These are phyloP conservation scores for Lithospermum erythrorhizon DNA, from an alignment of 257 asterid genomes.

Conservation along the genomic window DNA sequence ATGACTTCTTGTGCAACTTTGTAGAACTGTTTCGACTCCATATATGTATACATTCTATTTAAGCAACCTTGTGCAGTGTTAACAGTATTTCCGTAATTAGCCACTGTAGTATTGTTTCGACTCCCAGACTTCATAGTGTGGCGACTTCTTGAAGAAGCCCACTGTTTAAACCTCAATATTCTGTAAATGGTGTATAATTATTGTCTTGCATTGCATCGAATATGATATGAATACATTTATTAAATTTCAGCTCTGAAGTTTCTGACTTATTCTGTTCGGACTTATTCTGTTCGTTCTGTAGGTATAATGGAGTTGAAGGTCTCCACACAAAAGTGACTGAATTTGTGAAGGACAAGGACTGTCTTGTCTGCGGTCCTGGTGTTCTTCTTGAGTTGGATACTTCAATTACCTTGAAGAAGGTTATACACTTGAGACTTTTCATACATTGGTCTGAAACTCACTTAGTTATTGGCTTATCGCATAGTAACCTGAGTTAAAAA, in stretches of 20 bases:
- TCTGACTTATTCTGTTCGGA: conserved; percentile 2
- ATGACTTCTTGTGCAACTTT: too few species aligned
- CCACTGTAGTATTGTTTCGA: too few species aligned
- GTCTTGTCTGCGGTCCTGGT: conserved; percentile 99
- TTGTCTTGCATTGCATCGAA: neutral
- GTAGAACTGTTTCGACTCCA: too few species aligned
- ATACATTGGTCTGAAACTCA: neutral
- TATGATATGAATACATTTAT: neutral
- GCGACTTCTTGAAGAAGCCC: neutral
- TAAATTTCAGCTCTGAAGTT: neutral
- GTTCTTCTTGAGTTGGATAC: conserved; percentile 75
- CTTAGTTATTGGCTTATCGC: neutral
- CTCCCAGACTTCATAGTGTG: neutral
- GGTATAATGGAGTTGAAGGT: conserved; percentile 94
- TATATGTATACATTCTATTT: too few species aligned
- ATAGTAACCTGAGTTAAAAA: neutral
- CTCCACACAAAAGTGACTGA: conserved; percentile 89
- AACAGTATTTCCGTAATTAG: too few species aligned
- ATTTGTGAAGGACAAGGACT: conserved; percentile 69
- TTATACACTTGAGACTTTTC: conserved; percentile 16
- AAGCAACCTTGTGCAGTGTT: too few species aligned
- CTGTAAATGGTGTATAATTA: neutral
- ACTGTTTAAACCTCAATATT: neutral
- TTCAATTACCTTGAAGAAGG: conserved; percentile 72
- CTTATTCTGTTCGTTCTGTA: conserved; percentile 13